phyloP scores from a whole-genome alignment of 306 rosid genomes.

The Vigna reflexopilosa region DNA sequence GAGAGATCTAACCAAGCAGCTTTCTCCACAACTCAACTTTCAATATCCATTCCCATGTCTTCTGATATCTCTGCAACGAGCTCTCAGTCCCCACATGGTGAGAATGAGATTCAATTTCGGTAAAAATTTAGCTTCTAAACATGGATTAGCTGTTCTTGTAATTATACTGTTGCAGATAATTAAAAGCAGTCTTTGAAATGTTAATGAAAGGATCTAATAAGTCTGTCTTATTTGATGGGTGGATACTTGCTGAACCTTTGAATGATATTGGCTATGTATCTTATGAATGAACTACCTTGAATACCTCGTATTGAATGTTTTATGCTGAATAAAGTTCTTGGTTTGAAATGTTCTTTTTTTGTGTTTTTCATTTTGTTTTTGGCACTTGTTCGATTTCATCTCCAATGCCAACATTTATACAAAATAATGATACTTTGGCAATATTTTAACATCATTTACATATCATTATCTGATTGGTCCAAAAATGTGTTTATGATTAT shows the following conservation, averaged over 20 bases:
- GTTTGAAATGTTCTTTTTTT: no score
- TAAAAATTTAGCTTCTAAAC: slow-evolving; percentile 26
- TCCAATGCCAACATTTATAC: no score
- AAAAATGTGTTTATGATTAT: no score
- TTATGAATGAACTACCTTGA: slow-evolving; percentile 34
- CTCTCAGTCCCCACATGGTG: slow-evolving; percentile 53
- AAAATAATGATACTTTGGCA: no score
- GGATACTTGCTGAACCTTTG: slow-evolving; percentile 28
- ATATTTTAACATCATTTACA: no score
- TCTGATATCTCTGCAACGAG: slow-evolving; percentile 49
- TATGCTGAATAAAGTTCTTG: slow-evolving; percentile 36
- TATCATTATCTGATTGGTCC: no score
- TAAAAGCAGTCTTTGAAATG: slow-evolving; percentile 27
- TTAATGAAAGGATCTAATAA: slow-evolving; percentile 40
- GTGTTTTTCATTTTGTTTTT: no score
- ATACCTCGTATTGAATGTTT: slow-evolving; percentile 15
- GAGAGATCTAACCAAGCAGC: slow-evolving; percentile 51
- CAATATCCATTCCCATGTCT: slow-evolving; percentile 55
- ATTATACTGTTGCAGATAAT: slow-evolving; percentile 43
- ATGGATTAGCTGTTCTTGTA: slow-evolving; percentile 29
- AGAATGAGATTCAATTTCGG: slow-evolving; percentile 39
- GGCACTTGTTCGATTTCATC: no score
- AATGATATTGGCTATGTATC: slow-evolving; percentile 40
- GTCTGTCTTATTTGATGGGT: slow-evolving; percentile 9
- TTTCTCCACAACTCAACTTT: slow-evolving; percentile 52